Evolutionary conservation across 345 rosid genomes (phyloP).

Genomic region (Populus nigra): DNA sequence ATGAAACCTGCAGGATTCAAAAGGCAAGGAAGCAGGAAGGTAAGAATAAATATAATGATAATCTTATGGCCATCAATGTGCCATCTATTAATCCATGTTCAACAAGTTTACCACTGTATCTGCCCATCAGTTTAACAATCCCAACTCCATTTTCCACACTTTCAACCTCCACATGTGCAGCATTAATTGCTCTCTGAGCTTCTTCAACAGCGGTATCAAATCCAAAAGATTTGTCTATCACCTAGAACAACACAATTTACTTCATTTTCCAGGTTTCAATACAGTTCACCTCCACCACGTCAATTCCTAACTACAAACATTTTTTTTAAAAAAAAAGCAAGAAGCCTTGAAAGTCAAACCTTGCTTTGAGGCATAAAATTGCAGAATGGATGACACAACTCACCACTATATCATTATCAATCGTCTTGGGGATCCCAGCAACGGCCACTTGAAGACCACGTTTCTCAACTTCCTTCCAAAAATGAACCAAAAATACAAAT

Average conservation of each 20-base stretch:
- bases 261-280: background rate
- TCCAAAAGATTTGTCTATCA: conserved; percentile 94
- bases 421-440: conserved; percentile 88
- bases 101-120: conserved; percentile 78
- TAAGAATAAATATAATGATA: background rate
- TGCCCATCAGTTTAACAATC: conserved; percentile 91
- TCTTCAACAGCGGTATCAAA: conserved; percentile 98
- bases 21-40: conserved; percentile 9
- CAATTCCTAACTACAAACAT: background rate
- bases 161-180: conserved; percentile 95
- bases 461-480: conserved; percentile 74
- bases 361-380: background rate
- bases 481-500: background rate
- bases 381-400: conserved; percentile 32
- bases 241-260: conserved; percentile 39
- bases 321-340: background rate
- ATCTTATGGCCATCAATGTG: background rate
- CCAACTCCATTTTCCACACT: conserved; percentile 98
- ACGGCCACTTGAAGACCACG: conserved; percentile 83
- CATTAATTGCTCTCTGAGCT: conserved; percentile 95
- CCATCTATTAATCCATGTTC: conserved; percentile 4
- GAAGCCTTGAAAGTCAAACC: background rate
- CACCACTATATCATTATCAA: conserved; percentile 89
- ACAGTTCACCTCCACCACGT: background rate
- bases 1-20: conserved; percentile 67